A percentile compares a stretch with the other conserved stretches of the same genome.
phyloP scores from a whole-genome alignment of 352 stramenopile species.

The Pythium volutum region DNA sequence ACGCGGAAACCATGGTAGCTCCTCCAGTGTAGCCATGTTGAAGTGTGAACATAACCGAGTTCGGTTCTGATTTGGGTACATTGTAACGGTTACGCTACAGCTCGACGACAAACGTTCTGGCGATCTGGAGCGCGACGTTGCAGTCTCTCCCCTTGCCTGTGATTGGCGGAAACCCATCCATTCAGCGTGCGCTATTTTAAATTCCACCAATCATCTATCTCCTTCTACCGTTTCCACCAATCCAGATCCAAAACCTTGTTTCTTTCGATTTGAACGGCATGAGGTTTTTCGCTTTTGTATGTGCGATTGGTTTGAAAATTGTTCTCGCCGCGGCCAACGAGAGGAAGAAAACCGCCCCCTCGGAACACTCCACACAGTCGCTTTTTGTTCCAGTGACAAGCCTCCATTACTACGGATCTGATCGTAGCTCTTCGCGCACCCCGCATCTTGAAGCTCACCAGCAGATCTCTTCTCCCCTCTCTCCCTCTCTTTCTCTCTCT shows the following conservation, averaged over 20 bases:
- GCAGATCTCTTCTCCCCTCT: too few species aligned
- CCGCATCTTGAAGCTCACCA: background rate
- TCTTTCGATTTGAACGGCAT: background rate
- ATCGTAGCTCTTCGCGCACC: too few species aligned
- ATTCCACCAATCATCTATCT: slow-evolving; percentile 38
- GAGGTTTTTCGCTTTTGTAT: slow-evolving; percentile 2
- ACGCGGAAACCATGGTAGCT: background rate
- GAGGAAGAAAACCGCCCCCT: slow-evolving; percentile 59
- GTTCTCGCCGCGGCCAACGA: slow-evolving; percentile 39
- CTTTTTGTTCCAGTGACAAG: slow-evolving; percentile 28
- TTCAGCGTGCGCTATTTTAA: slow-evolving; percentile 30
- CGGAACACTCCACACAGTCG: slow-evolving; percentile 1
- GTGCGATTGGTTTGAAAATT: slow-evolving; percentile 53
- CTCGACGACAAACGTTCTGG: too few species aligned
- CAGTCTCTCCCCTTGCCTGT: background rate
- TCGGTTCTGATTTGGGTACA: background rate
- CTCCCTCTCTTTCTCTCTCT: too few species aligned
- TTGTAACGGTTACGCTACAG: background rate
- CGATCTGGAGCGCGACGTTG: background rate
- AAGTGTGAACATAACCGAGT: background rate
- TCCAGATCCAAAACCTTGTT: slow-evolving; percentile 6
- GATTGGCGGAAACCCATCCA: slow-evolving; percentile 24
- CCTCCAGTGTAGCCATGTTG: too few species aligned
- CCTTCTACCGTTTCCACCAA: slow-evolving; percentile 33
- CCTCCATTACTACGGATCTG: too few species aligned